Evolutionary conservation across 345 rosid species (phyloP).

Genomic region (Brassica napus): DNA sequence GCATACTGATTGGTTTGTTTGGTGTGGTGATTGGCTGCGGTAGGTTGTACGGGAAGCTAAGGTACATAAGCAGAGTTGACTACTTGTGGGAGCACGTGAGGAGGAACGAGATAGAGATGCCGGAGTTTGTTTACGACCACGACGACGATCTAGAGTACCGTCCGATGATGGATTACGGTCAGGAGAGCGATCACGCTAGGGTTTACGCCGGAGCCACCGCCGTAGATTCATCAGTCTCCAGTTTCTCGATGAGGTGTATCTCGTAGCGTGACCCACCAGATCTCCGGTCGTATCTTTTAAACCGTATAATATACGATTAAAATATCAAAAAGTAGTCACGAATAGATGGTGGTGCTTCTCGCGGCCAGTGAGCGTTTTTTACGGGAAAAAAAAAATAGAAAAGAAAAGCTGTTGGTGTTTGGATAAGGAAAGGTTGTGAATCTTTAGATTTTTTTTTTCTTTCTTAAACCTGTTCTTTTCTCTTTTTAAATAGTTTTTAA

Average conservation of each 20-base stretch:
- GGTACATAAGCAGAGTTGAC: slow-evolving; percentile 66
- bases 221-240: slow-evolving; percentile 49
- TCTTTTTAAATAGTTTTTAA: neutral
- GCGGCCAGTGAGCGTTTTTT: slow-evolving; percentile 20
- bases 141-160: slow-evolving; percentile 76
- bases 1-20: slow-evolving; percentile 1
- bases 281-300: slow-evolving; percentile 18
- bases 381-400: neutral
- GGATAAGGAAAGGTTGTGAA: slow-evolving; percentile 25
- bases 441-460: slow-evolving; percentile 6
- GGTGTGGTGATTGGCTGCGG: slow-evolving; percentile 36
- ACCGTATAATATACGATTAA: slow-evolving; percentile 27
- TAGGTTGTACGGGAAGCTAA: slow-evolving; percentile 71
- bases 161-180: slow-evolving; percentile 76
- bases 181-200: slow-evolving; percentile 72
- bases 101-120: slow-evolving; percentile 70
- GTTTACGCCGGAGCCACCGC: slow-evolving; percentile 50
- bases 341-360: slow-evolving; percentile 17
- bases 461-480: too few relatives aligned
- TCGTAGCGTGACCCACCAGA: slow-evolving; percentile 40
- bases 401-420: slow-evolving; percentile 23
- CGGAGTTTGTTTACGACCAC: slow-evolving; percentile 69
- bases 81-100: slow-evolving; percentile 76
- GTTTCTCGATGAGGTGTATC: slow-evolving; percentile 69
- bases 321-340: neutral